A percentile compares a stretch with the other conserved stretches of the same genome.
phyloP scores from a whole-genome alignment of 2,329 filamentous ascomycete genomes.

The Xylariaceae sp. region DNA sequence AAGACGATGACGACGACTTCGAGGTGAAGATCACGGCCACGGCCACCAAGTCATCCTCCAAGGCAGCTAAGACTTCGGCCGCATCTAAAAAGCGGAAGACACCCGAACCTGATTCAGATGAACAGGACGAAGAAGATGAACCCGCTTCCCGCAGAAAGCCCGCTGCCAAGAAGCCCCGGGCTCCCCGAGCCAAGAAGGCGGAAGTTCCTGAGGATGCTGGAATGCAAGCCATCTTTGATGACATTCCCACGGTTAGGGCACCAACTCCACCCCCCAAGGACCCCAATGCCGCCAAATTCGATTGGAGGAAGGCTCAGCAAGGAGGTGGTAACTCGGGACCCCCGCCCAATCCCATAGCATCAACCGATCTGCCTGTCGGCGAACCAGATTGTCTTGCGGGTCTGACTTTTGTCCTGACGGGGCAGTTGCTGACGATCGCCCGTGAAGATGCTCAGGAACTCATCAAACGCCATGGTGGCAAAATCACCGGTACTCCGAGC shows the following conservation, averaged over 20 bases:
- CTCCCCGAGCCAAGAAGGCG: constrained; percentile 62
- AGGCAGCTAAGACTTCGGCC: constrained; percentile 31
- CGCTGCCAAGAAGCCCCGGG: constrained; percentile 56
- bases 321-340: constrained; percentile 61
- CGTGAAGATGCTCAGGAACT: constrained; percentile 82
- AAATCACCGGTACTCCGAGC: constrained; percentile 80
- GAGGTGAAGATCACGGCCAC: constrained; percentile 16
- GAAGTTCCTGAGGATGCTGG: constrained; percentile 65
- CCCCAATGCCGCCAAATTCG: constrained; percentile 69
- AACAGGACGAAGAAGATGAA: constrained; percentile 56
- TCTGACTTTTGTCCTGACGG: constrained; percentile 92
- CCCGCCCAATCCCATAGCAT: constrained; percentile 56
- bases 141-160: constrained; percentile 49
- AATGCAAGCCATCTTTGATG: constrained; percentile 82
- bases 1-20: constrained; percentile 28
- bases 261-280: constrained; percentile 78
- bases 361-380: constrained; percentile 74
- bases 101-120: constrained; percentile 51
- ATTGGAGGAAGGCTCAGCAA: constrained; percentile 64
- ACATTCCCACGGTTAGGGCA: constrained; percentile 76
- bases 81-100: constrained; percentile 57
- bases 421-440: constrained; percentile 74
- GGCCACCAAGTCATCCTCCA: constrained; percentile 26
- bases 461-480: constrained; percentile 92
- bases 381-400: constrained; percentile 87